These are phyloP conservation scores for Phytopythium boreale DNA, from an alignment of 352 stramenopile species.

Conservation along the genomic window DNA sequence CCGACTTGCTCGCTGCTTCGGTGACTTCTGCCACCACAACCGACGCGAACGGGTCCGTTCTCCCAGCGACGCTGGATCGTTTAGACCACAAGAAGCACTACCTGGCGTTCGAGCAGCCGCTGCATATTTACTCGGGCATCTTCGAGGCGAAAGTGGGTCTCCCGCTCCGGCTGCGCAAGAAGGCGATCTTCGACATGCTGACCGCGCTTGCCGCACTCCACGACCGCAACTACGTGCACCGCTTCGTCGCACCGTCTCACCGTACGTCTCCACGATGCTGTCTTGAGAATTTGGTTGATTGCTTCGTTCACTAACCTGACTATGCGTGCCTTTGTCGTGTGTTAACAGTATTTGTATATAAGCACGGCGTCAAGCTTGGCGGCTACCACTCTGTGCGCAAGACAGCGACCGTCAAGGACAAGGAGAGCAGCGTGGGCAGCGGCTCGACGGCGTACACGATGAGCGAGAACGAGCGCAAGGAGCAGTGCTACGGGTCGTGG, in stretches of 20 bases:
- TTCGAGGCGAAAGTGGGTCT: constrained; percentile 59
- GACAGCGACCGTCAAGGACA: constrained; percentile 27
- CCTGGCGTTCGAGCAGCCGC: constrained; percentile 71
- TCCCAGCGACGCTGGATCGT: constrained; percentile 29
- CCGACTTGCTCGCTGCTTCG: constrained; percentile 26
- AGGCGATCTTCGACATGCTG: constrained; percentile 71
- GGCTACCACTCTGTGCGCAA: constrained; percentile 73
- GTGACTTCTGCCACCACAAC: constrained; percentile 9
- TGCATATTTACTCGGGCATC: constrained; percentile 75
- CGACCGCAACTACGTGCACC: constrained; percentile 71
- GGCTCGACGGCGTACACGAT: constrained; percentile 46
- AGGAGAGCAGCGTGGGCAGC: constrained; percentile 24
- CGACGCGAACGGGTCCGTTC: constrained; percentile 26
- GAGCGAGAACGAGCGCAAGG: constrained; percentile 76
- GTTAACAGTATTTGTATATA: constrained; percentile 59
- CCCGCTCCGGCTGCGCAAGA: constrained; percentile 49
- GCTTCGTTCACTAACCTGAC: not conserved
- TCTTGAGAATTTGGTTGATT: not conserved
- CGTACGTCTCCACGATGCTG: constrained; percentile 17
- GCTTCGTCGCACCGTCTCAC: constrained; percentile 66
- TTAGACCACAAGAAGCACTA: constrained; percentile 57
- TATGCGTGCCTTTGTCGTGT: not conserved
- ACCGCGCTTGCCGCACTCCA: constrained; percentile 57
- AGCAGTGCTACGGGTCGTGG: constrained; percentile 64
- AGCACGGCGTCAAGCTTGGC: constrained; percentile 57